These are phyloP conservation scores for Naumovozyma dairenensis DNA, from an alignment of 805 yeast species.

Conservation along the genomic window DNA sequence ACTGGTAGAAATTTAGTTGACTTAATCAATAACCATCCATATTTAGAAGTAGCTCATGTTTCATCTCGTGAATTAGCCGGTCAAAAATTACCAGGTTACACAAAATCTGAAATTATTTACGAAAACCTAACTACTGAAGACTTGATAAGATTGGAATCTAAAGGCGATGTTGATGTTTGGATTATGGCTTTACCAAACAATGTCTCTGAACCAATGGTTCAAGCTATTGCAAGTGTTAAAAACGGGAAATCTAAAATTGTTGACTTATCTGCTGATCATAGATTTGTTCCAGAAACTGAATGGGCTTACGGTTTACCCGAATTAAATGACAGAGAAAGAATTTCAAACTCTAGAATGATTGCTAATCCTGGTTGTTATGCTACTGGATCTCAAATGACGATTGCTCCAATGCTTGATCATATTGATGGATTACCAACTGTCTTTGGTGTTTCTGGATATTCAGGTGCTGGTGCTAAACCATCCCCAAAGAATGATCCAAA, in stretches of 20 bases:
- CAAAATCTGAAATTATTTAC: slow-evolving; percentile 68
- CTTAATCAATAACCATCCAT: slow-evolving; percentile 79
- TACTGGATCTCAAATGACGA: slow-evolving; percentile 92
- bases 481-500: slow-evolving; percentile 86
- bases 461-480: slow-evolving; percentile 99
- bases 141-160: slow-evolving; percentile 63
- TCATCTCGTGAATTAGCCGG: slow-evolving; percentile 94
- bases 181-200: slow-evolving; percentile 99
- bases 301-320: slow-evolving; percentile 98
- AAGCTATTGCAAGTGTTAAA: slow-evolving; percentile 61
- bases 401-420: slow-evolving; percentile 72
- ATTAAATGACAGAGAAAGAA: slow-evolving; percentile 55
- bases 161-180: slow-evolving; percentile 85
- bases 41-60: slow-evolving; percentile 80
- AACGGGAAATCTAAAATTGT: slow-evolving; percentile 68
- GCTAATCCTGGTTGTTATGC: slow-evolving; percentile 99
- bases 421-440: slow-evolving; percentile 67
- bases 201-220: slow-evolving; percentile 82
- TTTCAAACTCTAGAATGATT: slow-evolving; percentile 67
- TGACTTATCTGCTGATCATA: slow-evolving; percentile 90
- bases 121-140: slow-evolving; percentile 85
- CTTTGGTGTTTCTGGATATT: slow-evolving; percentile 95
- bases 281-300: slow-evolving; percentile 79
- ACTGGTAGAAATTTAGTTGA: slow-evolving; percentile 91
- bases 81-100: slow-evolving; percentile 76